phyloP scores from a whole-genome alignment of 352 stramenopile species.

The Phytophthora capsici region DNA sequence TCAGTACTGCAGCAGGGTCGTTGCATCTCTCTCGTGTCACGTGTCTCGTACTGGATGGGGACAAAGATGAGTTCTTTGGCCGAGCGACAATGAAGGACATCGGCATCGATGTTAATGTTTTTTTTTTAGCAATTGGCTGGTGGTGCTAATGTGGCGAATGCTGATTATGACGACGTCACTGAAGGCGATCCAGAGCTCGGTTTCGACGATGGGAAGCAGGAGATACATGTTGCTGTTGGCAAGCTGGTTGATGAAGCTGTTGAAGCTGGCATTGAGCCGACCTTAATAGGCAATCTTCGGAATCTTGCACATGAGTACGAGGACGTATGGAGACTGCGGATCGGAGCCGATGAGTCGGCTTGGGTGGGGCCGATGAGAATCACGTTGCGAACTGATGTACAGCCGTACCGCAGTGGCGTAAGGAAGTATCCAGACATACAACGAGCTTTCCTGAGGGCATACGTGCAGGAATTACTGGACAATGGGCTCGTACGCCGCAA shows the following conservation, averaged over 20 bases:
- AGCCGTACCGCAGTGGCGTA: background rate
- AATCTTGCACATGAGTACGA: background rate
- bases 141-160: background rate
- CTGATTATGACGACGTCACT: background rate
- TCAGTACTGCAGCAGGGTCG: background rate
- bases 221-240: background rate
- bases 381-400: background rate
- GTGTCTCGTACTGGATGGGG: constrained; percentile 1
- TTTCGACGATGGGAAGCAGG: background rate
- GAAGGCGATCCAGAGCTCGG: background rate
- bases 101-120: constrained; percentile 3
- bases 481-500: constrained; percentile 3
- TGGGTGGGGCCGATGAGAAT: background rate
- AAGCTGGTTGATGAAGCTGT: background rate
- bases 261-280: background rate
- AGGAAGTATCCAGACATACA: constrained; percentile 4
- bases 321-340: background rate
- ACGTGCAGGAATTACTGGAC: background rate
- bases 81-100: constrained; percentile 1
- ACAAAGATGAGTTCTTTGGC: constrained; percentile 7
- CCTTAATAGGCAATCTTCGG: background rate
- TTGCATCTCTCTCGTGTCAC: background rate
- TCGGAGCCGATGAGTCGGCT: background rate
- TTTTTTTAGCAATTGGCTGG: background rate
- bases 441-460: constrained; percentile 2